Conservation (phyloP, 441 rosid genomes). For the Sinapis alba region DNA sequence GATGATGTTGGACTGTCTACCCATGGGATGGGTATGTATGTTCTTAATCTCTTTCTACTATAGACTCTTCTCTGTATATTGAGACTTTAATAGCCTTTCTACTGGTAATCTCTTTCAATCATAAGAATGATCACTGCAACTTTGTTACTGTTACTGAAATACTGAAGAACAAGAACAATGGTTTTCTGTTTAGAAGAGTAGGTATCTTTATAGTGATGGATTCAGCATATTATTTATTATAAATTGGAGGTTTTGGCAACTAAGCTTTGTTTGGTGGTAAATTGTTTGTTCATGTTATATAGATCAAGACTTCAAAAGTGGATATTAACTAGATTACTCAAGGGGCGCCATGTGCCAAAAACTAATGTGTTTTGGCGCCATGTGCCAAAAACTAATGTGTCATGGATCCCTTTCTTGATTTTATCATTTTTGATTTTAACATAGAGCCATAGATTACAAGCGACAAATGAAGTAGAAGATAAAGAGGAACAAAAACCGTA, state of each 20-base stretch:
- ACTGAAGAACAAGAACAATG: not conserved
- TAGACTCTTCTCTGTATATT: not conserved
- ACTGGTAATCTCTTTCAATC: not conserved
- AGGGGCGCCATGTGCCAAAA: too few species aligned
- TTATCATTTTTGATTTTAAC: too few species aligned
- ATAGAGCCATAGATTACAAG: not conserved
- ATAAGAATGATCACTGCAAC: not conserved
- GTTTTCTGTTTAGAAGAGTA: not conserved
- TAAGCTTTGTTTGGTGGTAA: not conserved
- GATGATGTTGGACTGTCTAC: not conserved
- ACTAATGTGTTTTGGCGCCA: too few species aligned
- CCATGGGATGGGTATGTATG: not conserved
- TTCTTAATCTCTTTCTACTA: not conserved
- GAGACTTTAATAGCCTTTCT: not conserved
- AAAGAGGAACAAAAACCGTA: not conserved
- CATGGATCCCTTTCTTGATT: too few species aligned
- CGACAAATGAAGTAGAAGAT: not conserved
- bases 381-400: too few species aligned
- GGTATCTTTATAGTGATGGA: not conserved
- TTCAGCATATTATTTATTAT: not conserved
- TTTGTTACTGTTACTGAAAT: not conserved
- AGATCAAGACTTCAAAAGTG: not conserved
- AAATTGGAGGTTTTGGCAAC: not conserved
- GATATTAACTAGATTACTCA: not conserved
- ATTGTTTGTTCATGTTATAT: not conserved